These are phyloP conservation scores for Wickerhamomyces canadensis DNA, from an alignment of 805 yeast genomes.

Conservation along the genomic window DNA sequence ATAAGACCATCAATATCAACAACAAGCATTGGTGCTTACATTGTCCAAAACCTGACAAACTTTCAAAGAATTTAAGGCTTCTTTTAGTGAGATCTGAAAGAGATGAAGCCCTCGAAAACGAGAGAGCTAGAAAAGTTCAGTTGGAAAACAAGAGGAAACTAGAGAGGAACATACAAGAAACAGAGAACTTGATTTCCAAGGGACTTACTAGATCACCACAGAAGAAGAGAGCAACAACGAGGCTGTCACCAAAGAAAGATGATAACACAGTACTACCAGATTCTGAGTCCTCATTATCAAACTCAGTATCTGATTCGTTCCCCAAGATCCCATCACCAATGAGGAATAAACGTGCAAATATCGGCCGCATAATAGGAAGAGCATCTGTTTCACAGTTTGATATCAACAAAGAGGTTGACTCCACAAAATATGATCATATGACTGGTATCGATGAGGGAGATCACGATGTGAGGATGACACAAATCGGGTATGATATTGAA, in stretches of 20 bases:
- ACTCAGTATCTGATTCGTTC: not conserved
- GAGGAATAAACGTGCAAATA: conserved; percentile 35
- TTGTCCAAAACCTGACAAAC: conserved; percentile 34
- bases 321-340: conserved; percentile 50
- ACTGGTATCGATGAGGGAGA: conserved; percentile 1
- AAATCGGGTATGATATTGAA: conserved; percentile 15
- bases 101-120: not conserved
- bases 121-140: not conserved
- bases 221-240: not conserved
- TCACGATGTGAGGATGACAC: conserved; percentile 7
- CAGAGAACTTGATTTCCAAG: not conserved
- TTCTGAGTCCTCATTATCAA: not conserved
- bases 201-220: not conserved
- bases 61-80: conserved; percentile 22
- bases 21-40: conserved; percentile 52
- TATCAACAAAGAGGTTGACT: conserved; percentile 1
- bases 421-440: not conserved
- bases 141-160: not conserved
- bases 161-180: not conserved
- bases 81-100: conserved; percentile 7
- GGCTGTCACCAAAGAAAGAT: not conserved
- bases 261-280: not conserved
- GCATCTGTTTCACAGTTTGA: conserved; percentile 32
- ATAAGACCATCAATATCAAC: conserved; percentile 32
- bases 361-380: conserved; percentile 41